Conservation (phyloP, 2,329 filamentous ascomycete species). For the Cladorrhinum sp. region DNA sequence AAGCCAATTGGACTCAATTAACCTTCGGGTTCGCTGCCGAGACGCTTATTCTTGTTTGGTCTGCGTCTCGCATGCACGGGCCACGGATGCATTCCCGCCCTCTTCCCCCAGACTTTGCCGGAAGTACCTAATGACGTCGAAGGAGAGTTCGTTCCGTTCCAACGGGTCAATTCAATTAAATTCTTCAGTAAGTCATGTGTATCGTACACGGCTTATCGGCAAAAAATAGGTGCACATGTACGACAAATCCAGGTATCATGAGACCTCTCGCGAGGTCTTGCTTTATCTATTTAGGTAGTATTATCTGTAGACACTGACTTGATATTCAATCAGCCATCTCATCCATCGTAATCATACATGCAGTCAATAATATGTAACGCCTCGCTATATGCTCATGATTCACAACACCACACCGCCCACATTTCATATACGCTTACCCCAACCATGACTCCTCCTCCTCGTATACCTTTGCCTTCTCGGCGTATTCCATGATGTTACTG, state of each 20-base stretch:
- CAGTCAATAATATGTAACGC: not conserved
- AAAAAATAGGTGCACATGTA: not conserved
- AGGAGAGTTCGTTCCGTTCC: not conserved
- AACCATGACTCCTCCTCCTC: conserved; percentile 55
- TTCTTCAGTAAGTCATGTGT: not conserved
- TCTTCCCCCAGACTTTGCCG: conserved; percentile 1
- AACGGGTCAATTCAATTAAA: not conserved
- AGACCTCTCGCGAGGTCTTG: not conserved
- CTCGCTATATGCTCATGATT: not conserved
- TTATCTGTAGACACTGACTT: not conserved
- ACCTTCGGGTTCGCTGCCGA: conserved; percentile 10
- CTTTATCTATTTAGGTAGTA: not conserved
- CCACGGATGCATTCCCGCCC: conserved; percentile 5
- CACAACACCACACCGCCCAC: too few relatives aligned
- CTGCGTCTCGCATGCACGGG: conserved; percentile 21
- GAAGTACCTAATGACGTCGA: conserved; percentile 19
- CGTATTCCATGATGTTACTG: conserved; percentile 79
- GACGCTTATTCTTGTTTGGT: conserved; percentile 17
- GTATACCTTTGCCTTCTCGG: conserved; percentile 77
- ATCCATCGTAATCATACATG: not conserved
- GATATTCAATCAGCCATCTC: not conserved
- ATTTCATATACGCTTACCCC: not conserved
- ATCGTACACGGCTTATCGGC: not conserved
- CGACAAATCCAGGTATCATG: not conserved
- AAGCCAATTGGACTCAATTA: not conserved